phyloP scores from a whole-genome alignment of 768 basidiomycete genomes.

The Podaxis carcinomalis region DNA sequence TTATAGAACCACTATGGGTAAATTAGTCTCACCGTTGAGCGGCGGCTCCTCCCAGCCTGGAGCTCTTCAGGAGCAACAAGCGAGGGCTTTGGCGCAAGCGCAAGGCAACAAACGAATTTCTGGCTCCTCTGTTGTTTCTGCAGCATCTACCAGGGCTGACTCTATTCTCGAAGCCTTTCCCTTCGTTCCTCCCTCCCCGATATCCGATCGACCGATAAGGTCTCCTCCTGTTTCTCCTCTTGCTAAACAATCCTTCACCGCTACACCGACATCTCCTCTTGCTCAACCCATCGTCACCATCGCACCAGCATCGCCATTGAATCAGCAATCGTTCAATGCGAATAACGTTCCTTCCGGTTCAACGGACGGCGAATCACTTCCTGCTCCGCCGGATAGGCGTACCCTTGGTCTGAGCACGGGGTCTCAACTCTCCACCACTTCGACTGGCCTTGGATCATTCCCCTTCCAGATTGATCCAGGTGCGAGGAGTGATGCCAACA shows the following conservation, averaged over 20 bases:
- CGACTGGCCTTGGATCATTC: slow-evolving; percentile 80
- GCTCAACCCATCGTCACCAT: slow-evolving; percentile 45
- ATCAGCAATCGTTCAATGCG: slow-evolving; percentile 40
- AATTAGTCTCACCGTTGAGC: slow-evolving; percentile 48
- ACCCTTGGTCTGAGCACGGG: slow-evolving; percentile 69
- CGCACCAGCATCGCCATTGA: slow-evolving; percentile 52
- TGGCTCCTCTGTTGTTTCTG: slow-evolving; percentile 62
- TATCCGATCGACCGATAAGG: slow-evolving; percentile 74
- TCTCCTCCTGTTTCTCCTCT: slow-evolving; percentile 75
- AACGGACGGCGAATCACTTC: slow-evolving; percentile 27
- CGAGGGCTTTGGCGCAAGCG: slow-evolving; percentile 51
- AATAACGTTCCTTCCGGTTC: slow-evolving; percentile 14
- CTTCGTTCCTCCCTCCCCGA: slow-evolving; percentile 86
- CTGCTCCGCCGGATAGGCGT: slow-evolving; percentile 55
- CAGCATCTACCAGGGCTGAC: slow-evolving; percentile 70
- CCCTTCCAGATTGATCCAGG: slow-evolving; percentile 83
- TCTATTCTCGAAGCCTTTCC: slow-evolving; percentile 86
- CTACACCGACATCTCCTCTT: slow-evolving; percentile 55
- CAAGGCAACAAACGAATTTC: slow-evolving; percentile 56
- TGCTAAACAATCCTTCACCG: slow-evolving; percentile 48
- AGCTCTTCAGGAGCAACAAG: slow-evolving; percentile 64
- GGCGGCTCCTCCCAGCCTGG: slow-evolving; percentile 21
- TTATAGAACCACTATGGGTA: slow-evolving; percentile 60
- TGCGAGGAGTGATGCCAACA: slow-evolving; percentile 25
- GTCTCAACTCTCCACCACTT: slow-evolving; percentile 73